These are phyloP conservation scores for Vitellaria paradoxa DNA, from an alignment of 179 eudicot genomes.

Conservation along the genomic window DNA sequence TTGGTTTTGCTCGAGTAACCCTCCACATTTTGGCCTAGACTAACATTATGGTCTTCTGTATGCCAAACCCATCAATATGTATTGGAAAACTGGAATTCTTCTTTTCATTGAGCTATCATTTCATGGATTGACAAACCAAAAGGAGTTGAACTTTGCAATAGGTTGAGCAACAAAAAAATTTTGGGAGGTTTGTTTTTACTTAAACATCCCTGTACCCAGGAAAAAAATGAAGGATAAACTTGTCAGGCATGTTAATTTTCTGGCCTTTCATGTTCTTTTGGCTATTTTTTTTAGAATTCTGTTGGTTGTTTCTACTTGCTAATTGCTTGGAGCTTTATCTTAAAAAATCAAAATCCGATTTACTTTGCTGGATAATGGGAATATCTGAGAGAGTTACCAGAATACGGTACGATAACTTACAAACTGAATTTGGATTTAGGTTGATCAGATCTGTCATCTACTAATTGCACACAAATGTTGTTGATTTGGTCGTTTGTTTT, in stretches of 20 bases:
- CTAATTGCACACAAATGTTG: background rate
- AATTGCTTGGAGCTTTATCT: background rate
- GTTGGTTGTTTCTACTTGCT: background rate
- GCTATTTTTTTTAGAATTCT: background rate
- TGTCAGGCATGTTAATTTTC: background rate
- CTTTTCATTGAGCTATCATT: no score
- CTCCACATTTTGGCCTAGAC: background rate
- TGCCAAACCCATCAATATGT: no score
- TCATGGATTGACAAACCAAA: no score
- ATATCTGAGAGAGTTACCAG: background rate
- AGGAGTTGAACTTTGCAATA: no score
- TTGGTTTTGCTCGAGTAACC: background rate
- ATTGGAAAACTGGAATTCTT: no score
- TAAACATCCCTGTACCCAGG: background rate
- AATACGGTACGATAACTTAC: background rate
- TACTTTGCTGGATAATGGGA: background rate
- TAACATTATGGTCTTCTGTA: no score
- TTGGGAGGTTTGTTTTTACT: no score
- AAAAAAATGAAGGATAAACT: constrained; percentile 3
- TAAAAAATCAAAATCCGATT: background rate
- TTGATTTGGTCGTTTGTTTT: background rate
- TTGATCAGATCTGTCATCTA: background rate
- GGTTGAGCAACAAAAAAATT: no score
- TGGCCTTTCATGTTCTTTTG: background rate
- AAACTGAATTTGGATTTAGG: constrained; percentile 2